phyloP scores from a whole-genome alignment of 2,329 filamentous ascomycete genomes.

The Neofusicoccum umdonicola region DNA sequence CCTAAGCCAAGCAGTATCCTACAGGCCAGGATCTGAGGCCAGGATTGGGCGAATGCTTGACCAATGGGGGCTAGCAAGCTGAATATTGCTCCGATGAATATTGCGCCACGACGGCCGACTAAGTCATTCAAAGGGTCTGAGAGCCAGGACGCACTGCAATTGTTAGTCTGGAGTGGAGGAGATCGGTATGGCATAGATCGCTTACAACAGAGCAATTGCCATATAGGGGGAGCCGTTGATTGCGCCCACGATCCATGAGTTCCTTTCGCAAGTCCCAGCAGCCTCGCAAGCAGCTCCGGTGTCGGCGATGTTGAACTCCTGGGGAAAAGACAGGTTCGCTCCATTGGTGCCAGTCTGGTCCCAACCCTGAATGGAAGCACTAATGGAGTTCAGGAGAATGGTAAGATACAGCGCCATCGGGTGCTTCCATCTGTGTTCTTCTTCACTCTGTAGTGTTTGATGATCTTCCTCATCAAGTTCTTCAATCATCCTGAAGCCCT shows the following conservation, averaged over 20 bases:
- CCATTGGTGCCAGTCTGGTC: slow-evolving; percentile 54
- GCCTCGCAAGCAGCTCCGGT: no score
- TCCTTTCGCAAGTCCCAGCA: slow-evolving; percentile 24
- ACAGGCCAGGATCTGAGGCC: slow-evolving; percentile 67
- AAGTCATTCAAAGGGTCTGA: slow-evolving; percentile 68
- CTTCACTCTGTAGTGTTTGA: slow-evolving; percentile 58
- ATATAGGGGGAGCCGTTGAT: slow-evolving; percentile 63
- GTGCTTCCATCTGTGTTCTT: slow-evolving; percentile 65
- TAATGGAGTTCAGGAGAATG: slow-evolving; percentile 66
- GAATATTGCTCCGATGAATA: slow-evolving; percentile 73
- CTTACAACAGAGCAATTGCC: slow-evolving; percentile 52
- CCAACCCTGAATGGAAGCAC: slow-evolving; percentile 60
- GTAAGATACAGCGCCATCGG: slow-evolving; percentile 64
- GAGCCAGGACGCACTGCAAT: slow-evolving; percentile 62
- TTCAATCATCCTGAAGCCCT: slow-evolving; percentile 60
- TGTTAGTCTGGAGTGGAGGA: background rate
- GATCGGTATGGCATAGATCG: background rate
- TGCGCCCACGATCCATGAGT: slow-evolving; percentile 58
- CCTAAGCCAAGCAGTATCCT: slow-evolving; percentile 74
- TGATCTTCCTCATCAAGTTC: slow-evolving; percentile 63
- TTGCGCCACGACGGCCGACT: slow-evolving; percentile 72
- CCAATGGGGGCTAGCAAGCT: slow-evolving; percentile 46
- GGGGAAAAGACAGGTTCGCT: slow-evolving; percentile 61
- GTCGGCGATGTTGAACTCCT: slow-evolving; percentile 48
- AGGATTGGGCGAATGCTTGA: slow-evolving; percentile 66